phyloP scores from a whole-genome alignment of 495 filamentous ascomycete species.

The Annulohypoxylon bovei region DNA sequence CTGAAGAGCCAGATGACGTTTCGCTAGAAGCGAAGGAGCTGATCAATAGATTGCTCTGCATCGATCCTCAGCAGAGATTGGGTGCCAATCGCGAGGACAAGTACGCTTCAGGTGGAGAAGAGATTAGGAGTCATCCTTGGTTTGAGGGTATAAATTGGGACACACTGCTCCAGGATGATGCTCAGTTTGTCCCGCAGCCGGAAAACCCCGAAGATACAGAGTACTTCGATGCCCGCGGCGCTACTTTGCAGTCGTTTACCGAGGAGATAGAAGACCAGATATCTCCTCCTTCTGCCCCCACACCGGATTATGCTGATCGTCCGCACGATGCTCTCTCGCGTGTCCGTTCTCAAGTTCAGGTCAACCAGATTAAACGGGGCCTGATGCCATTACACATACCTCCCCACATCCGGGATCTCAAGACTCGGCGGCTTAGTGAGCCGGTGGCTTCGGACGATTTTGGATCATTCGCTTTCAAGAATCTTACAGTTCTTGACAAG shows the following conservation, averaged over 20 bases:
- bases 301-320: constrained; percentile 81
- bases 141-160: constrained; percentile 91
- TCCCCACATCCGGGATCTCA: constrained; percentile 89
- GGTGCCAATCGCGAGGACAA: constrained; percentile 86
- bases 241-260: constrained; percentile 86
- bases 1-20: constrained; percentile 74
- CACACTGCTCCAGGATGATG: constrained; percentile 87
- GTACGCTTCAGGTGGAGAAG: constrained; percentile 81
- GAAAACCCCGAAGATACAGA: constrained; percentile 98
- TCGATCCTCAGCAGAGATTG: constrained; percentile 80
- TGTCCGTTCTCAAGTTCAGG: constrained; percentile 76
- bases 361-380: constrained; percentile 80
- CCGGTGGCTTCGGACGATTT: constrained; percentile 91
- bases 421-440: constrained; percentile 89
- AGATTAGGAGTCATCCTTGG: constrained; percentile 90
- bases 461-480: constrained; percentile 96
- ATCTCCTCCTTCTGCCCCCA: constrained; percentile 69
- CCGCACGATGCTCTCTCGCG: constrained; percentile 95
- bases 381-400: constrained; percentile 96
- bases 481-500: constrained; percentile 94
- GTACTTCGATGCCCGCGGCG: constrained; percentile 94
- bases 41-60: constrained; percentile 87
- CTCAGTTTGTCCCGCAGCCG: constrained; percentile 90
- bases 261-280: constrained; percentile 93
- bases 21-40: constrained; percentile 90